Evolutionary conservation across 306 rosid species (phyloP), one percentile per base, ranked within the genome.

Genomic region (Oxytropis ochrocephala): DNA sequence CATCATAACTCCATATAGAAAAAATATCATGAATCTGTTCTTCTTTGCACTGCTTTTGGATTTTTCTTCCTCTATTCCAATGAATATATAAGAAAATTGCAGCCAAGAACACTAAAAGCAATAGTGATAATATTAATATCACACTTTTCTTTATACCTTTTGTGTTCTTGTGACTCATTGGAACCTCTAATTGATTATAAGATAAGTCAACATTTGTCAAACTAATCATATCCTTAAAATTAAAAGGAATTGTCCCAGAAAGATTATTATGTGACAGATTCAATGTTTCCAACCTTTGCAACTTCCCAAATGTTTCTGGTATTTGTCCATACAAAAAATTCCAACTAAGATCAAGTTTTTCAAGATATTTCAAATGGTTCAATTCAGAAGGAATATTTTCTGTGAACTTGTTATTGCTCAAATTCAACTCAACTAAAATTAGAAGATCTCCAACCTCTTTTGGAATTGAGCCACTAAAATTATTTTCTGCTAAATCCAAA

Each of bases 251-350:
- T 0, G 24, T 59, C 16, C 85, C 83, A 12, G 30, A 41, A 47
- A 85, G 80, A 32, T 50, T 36, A 9, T 85, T 85, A 53, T 85
- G 81, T 1, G 89, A 85, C 35, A 85, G 77, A 56, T 85, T 85
- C 72, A 85, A 72, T 5, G 2, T 13, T 66, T 77, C 78, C 54
- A 85, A 63, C 11, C 0, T 49, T 53, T 57, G 36, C 54, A 82
- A 63, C 7, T n/a, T 21, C 14, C 78, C 85, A 42, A 82, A 59
- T 7, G 48, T 6, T 49, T 57, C 41, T 7, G 89, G 87, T 29
- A 85, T 74, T 27, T 55, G 33, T 17, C 75, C 59, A 17, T 5
- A 42, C 8, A 82, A 60, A 3, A 8, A 14, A 18, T 82, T 85
- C 13, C 65, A 7, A 76, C 85, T 73, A 12, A 82, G 78, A 82